Percentiles rank a stretch among this genome's conserved stretches.
Conservation (phyloP, 108 stramenopile genomes). For the Conticribra weissflogii region DNA sequence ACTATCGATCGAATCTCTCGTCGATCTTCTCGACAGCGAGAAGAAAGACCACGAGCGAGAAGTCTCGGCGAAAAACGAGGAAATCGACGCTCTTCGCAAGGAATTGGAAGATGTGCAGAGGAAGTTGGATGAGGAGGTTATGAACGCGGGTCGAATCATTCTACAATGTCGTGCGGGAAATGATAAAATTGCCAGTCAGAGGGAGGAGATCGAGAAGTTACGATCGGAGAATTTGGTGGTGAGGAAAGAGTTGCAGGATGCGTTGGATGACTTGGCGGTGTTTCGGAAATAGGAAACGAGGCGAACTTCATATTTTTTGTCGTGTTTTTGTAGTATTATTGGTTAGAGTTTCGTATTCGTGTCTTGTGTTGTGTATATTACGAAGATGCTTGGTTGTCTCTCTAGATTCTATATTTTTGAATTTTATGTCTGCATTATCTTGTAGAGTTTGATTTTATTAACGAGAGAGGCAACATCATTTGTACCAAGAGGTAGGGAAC, state of each 20-base stretch:
- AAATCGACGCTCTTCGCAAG: conserved; percentile 6
- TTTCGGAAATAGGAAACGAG: no score
- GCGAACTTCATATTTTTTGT: no score
- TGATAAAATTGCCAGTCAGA: not conserved
- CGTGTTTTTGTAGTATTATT: no score
- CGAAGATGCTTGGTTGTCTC: no score
- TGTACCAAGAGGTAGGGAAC: no score
- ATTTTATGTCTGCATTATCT: no score
- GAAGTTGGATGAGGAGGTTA: not conserved
- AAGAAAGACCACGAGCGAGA: conserved; percentile 4
- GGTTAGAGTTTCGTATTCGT: no score
- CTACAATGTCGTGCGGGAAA: not conserved
- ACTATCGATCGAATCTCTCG: conserved; percentile 27
- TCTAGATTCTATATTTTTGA: no score
- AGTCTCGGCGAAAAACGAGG: not conserved
- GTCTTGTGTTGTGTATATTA: no score
- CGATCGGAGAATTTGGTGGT: not conserved
- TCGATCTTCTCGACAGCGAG: conserved; percentile 33
- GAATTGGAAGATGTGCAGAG: not conserved
- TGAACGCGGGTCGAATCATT: conserved; percentile 1
- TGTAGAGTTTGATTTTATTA: no score
- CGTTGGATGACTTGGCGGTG: conserved; percentile 3
- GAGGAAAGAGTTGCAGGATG: conserved; percentile 14
- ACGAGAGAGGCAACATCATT: no score
- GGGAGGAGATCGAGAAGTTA: not conserved